phyloP scores from a whole-genome alignment of 75 land plant genomes.

The Sequoia sempervirens region DNA sequence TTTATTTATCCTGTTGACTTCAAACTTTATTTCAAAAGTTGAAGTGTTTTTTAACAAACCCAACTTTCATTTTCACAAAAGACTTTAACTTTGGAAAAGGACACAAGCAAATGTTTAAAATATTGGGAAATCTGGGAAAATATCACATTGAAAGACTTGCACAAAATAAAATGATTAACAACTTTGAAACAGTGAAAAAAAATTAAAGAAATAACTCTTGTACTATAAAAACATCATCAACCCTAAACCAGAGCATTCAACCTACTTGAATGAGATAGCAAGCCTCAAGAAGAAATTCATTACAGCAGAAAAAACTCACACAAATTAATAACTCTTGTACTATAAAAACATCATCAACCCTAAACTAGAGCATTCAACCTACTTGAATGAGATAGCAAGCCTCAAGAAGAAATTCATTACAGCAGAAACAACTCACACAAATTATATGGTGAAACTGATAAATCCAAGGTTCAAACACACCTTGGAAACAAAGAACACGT shows the following conservation, averaged over 20 bases:
- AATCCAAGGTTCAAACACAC: neutral
- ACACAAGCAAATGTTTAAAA: too few species aligned
- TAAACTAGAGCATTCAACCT: neutral
- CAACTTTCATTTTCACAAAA: neutral
- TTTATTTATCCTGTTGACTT: neutral
- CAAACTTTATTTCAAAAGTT: neutral
- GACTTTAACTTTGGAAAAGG: too few species aligned
- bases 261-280: neutral
- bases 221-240: neutral
- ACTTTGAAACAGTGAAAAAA: neutral
- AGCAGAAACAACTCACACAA: neutral
- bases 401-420: neutral
- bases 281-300: neutral
- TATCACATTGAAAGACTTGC: neutral
- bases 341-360: neutral
- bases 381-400: neutral
- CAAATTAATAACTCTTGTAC: neutral
- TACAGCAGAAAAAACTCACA: neutral
- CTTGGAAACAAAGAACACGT: neutral
- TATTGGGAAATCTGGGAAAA: neutral
- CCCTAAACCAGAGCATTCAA: neutral
- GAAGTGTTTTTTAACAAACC: neutral
- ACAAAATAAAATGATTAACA: neutral
- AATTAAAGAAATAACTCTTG: too few species aligned
- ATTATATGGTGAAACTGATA: neutral